Percentiles rank a stretch among this genome's conserved stretches.
These are phyloP conservation scores for Ecytonucleospora hepatopenaei DNA, from an alignment of 371 early-diverging fungal genomes.

Conservation along the genomic window DNA sequence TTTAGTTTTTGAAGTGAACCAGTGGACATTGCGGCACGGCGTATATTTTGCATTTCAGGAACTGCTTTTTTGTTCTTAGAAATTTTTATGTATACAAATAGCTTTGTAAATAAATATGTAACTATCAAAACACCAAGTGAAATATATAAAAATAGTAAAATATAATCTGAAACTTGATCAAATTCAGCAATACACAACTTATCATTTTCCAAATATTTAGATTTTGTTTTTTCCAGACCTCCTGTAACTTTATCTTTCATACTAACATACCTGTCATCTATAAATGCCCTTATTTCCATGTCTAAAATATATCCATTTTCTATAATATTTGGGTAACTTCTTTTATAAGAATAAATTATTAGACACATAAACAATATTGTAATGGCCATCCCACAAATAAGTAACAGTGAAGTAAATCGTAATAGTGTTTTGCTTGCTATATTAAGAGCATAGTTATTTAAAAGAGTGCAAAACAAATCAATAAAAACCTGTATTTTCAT, in stretches of 20 bases:
- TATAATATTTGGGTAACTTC: background rate
- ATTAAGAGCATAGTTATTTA: background rate
- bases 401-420: background rate
- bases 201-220: too few species aligned
- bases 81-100: background rate
- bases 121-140: background rate
- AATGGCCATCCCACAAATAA: background rate
- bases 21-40: background rate
- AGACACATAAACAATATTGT: background rate
- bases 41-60: background rate
- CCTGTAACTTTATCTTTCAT: background rate
- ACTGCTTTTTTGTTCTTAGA: background rate
- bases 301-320: background rate
- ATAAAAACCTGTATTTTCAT: slow-evolving; percentile 1
- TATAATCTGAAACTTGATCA: background rate
- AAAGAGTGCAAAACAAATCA: background rate
- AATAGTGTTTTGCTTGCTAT: background rate
- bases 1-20: background rate
- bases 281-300: background rate
- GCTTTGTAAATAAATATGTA: background rate
- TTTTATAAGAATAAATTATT: background rate
- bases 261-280: background rate
- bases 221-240: too few species aligned
- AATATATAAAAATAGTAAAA: background rate
- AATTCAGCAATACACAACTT: background rate